Evolutionary conservation across 495 filamentous ascomycete genomes (phyloP), one percentile per base, ranked within the genome.

Genomic region (Penicillium mononematosum): DNA sequence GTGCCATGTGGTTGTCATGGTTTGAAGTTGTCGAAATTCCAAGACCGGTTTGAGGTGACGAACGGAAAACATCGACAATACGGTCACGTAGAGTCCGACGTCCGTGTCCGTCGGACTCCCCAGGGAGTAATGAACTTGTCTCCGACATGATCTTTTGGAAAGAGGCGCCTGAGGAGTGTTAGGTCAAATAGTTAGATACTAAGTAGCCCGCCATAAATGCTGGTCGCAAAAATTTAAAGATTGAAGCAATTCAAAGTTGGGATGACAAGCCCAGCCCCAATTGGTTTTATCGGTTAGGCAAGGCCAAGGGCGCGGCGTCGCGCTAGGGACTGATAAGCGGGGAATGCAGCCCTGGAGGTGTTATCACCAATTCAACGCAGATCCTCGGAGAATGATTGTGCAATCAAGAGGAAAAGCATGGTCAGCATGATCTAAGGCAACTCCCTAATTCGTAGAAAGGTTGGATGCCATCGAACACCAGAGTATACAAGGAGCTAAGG

Each of bases 21-120:
- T 19, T 46, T 2, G 29, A 25, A 11, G 12, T 39, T 20, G 53
- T 55, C 53, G 32, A 46, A 16, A 46, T 31, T 5, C 53, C 53
- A 29, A 47, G 44, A 8, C 53, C 43, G 10, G 43, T 36, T 61
- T 47, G 53, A 59, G 43, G 38, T 19, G 25, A 44, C n/a, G 62
- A 52, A 51, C 70, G 70, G 52, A 79, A 73, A 45, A 73, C 58
- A 43, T 73, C 62, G 48, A 71, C 47, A 29, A 78, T 59, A n/a
- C 71, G 69, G 53, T 74, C 69, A 45, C 68, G 72, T 38, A 75
- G 60, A 31, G 73, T 71, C 39, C 69, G 70, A 53, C 53, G 50
- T 42, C 66, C 58, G 7, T 48, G 43, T 39, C 68, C 58, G 12
- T 65, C 68, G 27, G 63, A 44, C 44, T 71, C 65, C 27, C 56